Conservation (phyloP, 2,329 filamentous ascomycete species). For the Cladosporium sp. region DNA sequence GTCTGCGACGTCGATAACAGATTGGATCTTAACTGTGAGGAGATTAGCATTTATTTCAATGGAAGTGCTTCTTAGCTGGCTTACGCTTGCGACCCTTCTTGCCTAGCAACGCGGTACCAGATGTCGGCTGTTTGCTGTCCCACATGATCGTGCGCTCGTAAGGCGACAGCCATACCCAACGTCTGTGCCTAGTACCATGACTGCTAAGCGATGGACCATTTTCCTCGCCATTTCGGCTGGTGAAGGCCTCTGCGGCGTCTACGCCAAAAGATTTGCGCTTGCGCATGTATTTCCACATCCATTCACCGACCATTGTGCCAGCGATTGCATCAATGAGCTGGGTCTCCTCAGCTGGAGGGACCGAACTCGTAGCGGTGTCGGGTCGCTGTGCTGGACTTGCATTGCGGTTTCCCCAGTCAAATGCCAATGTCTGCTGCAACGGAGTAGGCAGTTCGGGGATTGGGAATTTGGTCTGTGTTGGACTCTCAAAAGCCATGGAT, state of each 20-base stretch:
- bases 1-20: conserved; percentile 94
- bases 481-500: conserved; percentile 38
- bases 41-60: conserved; percentile 19
- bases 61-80: conserved; percentile 41
- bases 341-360: conserved; percentile 36
- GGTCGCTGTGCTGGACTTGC: neutral
- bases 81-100: conserved; percentile 93
- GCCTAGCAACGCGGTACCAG: conserved; percentile 82
- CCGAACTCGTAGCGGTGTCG: conserved; percentile 17
- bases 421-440: conserved; percentile 25
- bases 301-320: conserved; percentile 97
- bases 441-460: conserved; percentile 37
- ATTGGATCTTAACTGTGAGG: conserved; percentile 82
- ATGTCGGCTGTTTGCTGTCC: conserved; percentile 95
- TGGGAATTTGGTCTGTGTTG: conserved; percentile 34
- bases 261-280: conserved; percentile 89
- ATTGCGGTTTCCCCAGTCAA: conserved; percentile 19
- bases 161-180: conserved; percentile 98
- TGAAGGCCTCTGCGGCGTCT: conserved; percentile 50
- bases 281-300: conserved; percentile 91
- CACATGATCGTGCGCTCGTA: conserved; percentile 96
- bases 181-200: conserved; percentile 75
- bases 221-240: conserved; percentile 59
- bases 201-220: conserved; percentile 60
- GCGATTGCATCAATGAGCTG: conserved; percentile 95